Percentiles rank a stretch among this genome's conserved stretches.
These are phyloP conservation scores for Opeltia flavorubescens DNA, from an alignment of 495 filamentous ascomycete genomes.

Conservation along the genomic window DNA sequence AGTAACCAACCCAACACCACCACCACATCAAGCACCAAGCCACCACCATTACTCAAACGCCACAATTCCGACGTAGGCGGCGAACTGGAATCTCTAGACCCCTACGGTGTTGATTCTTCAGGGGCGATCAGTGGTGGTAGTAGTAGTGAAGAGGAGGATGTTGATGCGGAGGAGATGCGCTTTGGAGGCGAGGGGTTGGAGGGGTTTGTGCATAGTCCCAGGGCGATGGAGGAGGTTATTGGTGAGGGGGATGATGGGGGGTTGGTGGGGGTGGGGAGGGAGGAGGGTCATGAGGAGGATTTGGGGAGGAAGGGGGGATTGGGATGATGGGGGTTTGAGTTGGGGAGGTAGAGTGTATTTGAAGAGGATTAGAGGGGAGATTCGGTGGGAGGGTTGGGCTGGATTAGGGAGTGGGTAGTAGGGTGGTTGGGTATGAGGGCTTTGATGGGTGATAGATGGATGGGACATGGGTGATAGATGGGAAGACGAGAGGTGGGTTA, in stretches of 20 bases:
- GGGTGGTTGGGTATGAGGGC: too few species aligned
- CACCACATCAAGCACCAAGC: too few species aligned
- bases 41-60: constrained; percentile 20
- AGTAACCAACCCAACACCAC: too few species aligned
- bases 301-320: not conserved
- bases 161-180: not conserved
- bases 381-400: not conserved
- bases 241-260: not conserved
- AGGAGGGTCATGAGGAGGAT: not conserved
- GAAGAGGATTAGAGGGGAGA: not conserved
- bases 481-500: too few species aligned
- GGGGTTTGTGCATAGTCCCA: constrained; percentile 1
- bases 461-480: too few species aligned
- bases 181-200: not conserved
- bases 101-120: not conserved
- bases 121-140: not conserved
- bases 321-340: not conserved
- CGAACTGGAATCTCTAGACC: not conserved
- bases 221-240: not conserved
- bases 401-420: too few species aligned
- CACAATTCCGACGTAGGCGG: constrained; percentile 29
- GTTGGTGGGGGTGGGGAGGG: not conserved
- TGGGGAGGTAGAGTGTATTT: not conserved
- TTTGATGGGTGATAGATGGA: too few species aligned
- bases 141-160: constrained; percentile 5